Evolutionary conservation across 2,329 filamentous ascomycete genomes (phyloP).

Genomic region (Oidium heveae): DNA sequence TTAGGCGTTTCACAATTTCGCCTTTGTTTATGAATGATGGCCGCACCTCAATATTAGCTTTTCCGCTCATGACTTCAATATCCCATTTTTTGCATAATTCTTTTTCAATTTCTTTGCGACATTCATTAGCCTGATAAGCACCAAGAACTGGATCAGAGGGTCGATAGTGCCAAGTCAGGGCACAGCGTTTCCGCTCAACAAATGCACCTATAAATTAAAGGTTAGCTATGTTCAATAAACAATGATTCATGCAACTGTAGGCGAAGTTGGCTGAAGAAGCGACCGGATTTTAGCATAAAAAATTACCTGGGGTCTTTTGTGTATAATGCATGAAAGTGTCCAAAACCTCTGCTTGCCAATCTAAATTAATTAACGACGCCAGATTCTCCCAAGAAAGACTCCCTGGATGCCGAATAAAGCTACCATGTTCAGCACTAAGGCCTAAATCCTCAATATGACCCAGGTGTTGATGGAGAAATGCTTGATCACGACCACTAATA

Average conservation of each 20-base stretch:
- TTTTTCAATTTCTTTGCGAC: constrained; percentile 54
- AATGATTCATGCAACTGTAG: too few relatives aligned
- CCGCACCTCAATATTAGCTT: constrained; percentile 91
- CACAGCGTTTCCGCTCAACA: constrained; percentile 82
- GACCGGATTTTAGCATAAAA: too few relatives aligned
- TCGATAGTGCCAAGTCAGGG: constrained; percentile 92
- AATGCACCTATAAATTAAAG: constrained; percentile 41
- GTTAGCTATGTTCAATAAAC: too few relatives aligned
- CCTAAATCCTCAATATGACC: constrained; percentile 76
- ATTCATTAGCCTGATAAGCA: constrained; percentile 52
- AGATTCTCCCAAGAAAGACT: constrained; percentile 66
- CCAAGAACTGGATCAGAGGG: constrained; percentile 72
- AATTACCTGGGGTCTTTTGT: constrained; percentile 50
- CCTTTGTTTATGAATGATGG: constrained; percentile 96
- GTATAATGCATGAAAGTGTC: constrained; percentile 73
- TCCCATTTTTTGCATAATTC: constrained; percentile 61
- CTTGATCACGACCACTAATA: constrained; percentile 82
- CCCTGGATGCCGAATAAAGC: constrained; percentile 68
- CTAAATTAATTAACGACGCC: constrained; percentile 69
- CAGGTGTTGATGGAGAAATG: constrained; percentile 72
- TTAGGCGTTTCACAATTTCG: constrained; percentile 67
- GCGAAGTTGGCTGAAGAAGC: too few relatives aligned
- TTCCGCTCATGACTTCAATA: constrained; percentile 89
- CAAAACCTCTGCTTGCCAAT: constrained; percentile 70
- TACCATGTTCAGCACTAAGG: constrained; percentile 92